Percentiles rank a stretch among this genome's conserved stretches.
Conservation (phyloP, 2,329 filamentous ascomycete genomes). For the Microdochium nivale region DNA sequence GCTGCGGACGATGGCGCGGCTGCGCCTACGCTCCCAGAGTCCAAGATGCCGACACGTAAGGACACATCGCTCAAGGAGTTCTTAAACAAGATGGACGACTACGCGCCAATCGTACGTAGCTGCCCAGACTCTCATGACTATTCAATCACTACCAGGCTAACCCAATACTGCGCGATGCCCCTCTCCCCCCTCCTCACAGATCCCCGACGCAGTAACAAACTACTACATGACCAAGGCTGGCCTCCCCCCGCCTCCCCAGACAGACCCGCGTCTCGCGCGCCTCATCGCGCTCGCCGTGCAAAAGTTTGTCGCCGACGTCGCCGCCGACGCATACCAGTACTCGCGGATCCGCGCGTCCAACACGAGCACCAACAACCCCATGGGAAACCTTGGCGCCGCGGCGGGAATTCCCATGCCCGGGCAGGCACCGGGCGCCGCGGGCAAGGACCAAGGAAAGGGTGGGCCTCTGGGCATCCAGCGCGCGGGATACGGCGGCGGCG, state of each 20-base stretch:
- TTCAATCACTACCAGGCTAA: no score
- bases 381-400: conserved; percentile 74
- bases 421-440: conserved; percentile 42
- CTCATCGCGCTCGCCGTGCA: conserved; percentile 96
- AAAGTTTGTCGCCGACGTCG: conserved; percentile 97
- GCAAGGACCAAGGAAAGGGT: conserved; percentile 46
- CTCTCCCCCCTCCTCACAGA: conserved; percentile 40
- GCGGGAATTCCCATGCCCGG: conserved; percentile 60
- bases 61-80: conserved; percentile 91
- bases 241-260: conserved; percentile 84
- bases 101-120: conserved; percentile 73
- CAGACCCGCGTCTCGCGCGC: conserved; percentile 81
- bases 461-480: conserved; percentile 65
- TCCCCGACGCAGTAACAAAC: conserved; percentile 93
- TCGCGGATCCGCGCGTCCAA: conserved; percentile 91
- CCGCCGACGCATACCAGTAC: conserved; percentile 96
- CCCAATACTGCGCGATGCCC: no score
- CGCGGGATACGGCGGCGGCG: conserved; percentile 77
- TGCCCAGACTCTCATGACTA: no score
- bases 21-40: conserved; percentile 26
- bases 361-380: conserved; percentile 78
- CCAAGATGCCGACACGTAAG: conserved; percentile 71
- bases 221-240: conserved; percentile 97
- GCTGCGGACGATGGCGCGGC: not conserved
- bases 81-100: conserved; percentile 93